Evolutionary conservation across 805 yeast genomes (phyloP).

Genomic region (Zygosaccharomyces bailii): DNA sequence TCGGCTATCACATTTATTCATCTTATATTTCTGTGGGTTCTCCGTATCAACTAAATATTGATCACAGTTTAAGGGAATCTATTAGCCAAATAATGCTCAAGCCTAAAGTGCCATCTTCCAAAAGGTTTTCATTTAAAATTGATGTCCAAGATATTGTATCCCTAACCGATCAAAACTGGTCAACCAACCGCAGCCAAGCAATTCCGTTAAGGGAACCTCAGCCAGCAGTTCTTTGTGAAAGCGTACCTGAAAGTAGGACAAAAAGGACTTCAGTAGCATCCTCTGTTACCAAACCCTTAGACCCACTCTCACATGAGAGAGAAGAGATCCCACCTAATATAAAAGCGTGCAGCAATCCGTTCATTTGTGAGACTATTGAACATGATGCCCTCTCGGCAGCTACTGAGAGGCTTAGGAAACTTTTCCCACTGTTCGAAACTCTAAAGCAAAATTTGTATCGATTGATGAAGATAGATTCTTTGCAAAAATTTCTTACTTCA

Average conservation of each 20-base stretch:
- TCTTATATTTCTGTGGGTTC: slow-evolving; percentile 64
- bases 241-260: neutral
- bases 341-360: neutral
- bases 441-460: slow-evolving; percentile 49
- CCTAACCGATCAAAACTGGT: neutral
- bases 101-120: slow-evolving; percentile 37
- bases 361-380: neutral
- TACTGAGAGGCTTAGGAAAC: slow-evolving; percentile 36
- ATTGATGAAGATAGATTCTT: slow-evolving; percentile 69
- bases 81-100: slow-evolving; percentile 42
- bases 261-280: neutral
- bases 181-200: too few relatives aligned
- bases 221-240: slow-evolving; percentile 2
- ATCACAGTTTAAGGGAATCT: slow-evolving; percentile 46
- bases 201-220: slow-evolving; percentile 3
- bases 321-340: neutral
- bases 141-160: slow-evolving; percentile 5
- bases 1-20: slow-evolving; percentile 61
- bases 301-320: neutral
- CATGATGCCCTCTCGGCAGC: slow-evolving; percentile 22
- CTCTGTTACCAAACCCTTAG: neutral
- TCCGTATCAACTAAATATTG: slow-evolving; percentile 67
- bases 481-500: slow-evolving; percentile 60
- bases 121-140: slow-evolving; percentile 4
- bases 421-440: slow-evolving; percentile 45